These are phyloP conservation scores for Euphorbia tirucalli DNA, from an alignment of 345 rosid genomes.

Conservation along the genomic window DNA sequence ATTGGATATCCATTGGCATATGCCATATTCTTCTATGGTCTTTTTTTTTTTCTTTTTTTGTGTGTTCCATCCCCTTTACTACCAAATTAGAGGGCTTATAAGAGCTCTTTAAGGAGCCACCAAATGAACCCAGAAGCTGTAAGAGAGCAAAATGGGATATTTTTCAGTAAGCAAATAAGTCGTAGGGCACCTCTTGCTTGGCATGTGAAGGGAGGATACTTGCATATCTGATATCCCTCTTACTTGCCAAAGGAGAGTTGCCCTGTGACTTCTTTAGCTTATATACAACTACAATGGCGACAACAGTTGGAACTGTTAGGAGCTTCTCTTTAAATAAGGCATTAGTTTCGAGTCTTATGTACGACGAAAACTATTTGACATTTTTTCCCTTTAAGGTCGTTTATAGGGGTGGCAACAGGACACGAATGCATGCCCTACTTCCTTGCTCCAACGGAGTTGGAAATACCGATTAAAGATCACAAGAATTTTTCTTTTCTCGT, in stretches of 20 bases:
- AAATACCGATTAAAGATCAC: no score
- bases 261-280: constrained; percentile 39
- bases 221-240: not conserved
- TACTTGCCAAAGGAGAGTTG: constrained; percentile 55
- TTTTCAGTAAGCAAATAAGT: constrained; percentile 13
- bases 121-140: not conserved
- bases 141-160: not conserved
- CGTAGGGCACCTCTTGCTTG: constrained; percentile 30
- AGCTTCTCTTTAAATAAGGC: no score
- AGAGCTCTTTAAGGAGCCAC: not conserved
- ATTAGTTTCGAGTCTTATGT: no score
- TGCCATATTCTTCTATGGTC: not conserved
- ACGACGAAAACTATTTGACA: no score
- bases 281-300: not conserved
- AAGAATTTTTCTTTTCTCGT: no score
- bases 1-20: constrained; percentile 5
- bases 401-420: no score
- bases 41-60: no score
- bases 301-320: no score
- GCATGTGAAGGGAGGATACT: constrained; percentile 7
- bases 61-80: not conserved
- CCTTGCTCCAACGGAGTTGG: no score
- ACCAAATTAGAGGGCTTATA: not conserved
- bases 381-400: not conserved
- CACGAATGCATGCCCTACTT: no score